Base-by-base conservation (phyloP, 2,329 filamentous ascomycete genomes). In the Drechslera avenae region DNA sequence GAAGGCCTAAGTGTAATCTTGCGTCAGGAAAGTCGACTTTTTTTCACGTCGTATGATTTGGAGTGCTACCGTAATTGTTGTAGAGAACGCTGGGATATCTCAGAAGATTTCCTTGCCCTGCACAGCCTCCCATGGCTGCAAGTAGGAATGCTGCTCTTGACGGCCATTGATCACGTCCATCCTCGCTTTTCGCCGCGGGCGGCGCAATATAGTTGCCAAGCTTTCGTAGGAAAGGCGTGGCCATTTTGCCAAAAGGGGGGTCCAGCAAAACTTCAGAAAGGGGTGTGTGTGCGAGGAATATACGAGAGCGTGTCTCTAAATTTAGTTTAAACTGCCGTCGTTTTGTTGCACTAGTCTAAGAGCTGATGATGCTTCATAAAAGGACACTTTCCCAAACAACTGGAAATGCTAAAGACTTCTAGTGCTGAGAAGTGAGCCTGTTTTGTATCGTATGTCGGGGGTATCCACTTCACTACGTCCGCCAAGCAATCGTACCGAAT, bases 41-140 rank as follows among this genome's bases (percentile, higher is more conserved):
- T 4, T 7, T 4, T 21, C 19, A 21, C 19, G 19, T 21, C 7
- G 19, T 21, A 7, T n/a, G 19, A 21, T 21, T 21, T 21, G 19
- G 19, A 21, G 19, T 21, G 19, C 19, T 21, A 21, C 82, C 82
- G 48, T 82, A 76, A 63, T 84, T 84, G 71, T 84, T 84, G 76
- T 82, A 85, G 2, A 83, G 77, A 32, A 82, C 79, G 0, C 81
- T 83, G 2, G 82, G 82, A 52, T 84, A 84, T 21, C 82, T 76
- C 16, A 84, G 73, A 18, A 84, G 73, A 60, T 84, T 84, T 21
- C 82, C 82, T 72, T 83, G 81, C 39, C 82, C 82, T 1, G 80
- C 81, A 57, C 79, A 82, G 42, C 82, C 82, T 35, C 82, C 81
- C 81, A 84, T 83, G 2, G 81, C 78, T 14, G 82, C 81, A 19